Conservation (phyloP, 1,139 yeast species). For the Nakaseomyces uthaithaninus region DNA sequence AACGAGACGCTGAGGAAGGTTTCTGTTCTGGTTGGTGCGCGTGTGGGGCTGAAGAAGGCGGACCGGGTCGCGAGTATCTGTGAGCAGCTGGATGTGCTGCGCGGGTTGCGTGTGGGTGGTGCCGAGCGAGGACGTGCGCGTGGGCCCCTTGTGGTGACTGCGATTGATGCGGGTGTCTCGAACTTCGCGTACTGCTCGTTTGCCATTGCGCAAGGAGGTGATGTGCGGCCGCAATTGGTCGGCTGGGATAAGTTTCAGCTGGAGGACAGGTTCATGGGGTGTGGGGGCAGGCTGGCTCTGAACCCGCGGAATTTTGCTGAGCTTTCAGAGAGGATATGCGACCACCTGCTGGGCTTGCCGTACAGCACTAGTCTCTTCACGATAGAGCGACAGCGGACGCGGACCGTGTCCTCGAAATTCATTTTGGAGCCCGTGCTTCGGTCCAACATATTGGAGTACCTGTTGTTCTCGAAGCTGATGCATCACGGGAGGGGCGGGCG, state of each 20-base stretch:
- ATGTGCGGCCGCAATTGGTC: conserved; percentile 25
- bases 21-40: conserved; percentile 4
- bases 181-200: conserved; percentile 36
- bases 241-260: conserved; percentile 42
- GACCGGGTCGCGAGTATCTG: background rate
- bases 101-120: too few species aligned
- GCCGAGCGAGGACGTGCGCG: too few species aligned
- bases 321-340: conserved; percentile 16
- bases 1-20: conserved; percentile 2
- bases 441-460: conserved; percentile 46
- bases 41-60: background rate
- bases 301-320: conserved; percentile 20
- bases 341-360: conserved; percentile 11
- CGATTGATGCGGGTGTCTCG: conserved; percentile 40
- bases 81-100: background rate
- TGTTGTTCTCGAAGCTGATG: conserved; percentile 34
- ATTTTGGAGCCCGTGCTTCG: conserved; percentile 46
- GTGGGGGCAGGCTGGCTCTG: conserved; percentile 11
- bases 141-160: background rate
- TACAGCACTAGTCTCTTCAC: conserved; percentile 37
- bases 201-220: conserved; percentile 18
- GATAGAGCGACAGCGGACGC: conserved; percentile 48
- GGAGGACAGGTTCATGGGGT: conserved; percentile 27
- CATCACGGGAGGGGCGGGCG: conserved; percentile 23
- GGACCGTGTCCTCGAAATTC: conserved; percentile 40